Conservation (phyloP, 805 yeast genomes). For the Saccharomycopsis fodiens region DNA sequence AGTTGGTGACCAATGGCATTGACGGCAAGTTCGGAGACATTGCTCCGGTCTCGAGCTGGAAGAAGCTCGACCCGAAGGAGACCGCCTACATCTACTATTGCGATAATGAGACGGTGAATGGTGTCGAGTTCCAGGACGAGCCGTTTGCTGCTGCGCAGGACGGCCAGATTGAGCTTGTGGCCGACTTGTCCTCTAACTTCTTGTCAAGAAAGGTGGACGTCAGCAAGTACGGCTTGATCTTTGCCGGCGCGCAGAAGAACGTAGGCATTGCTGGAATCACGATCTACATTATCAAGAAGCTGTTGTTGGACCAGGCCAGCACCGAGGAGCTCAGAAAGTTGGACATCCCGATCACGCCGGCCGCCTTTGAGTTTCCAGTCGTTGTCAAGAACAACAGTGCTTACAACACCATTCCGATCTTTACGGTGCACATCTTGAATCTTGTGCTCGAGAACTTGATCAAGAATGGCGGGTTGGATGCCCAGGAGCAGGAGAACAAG, state of each 20-base stretch:
- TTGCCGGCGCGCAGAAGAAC: constrained; percentile 98
- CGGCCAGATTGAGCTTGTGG: constrained; percentile 72
- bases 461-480: constrained; percentile 62
- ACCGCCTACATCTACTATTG: constrained; percentile 85
- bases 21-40: constrained; percentile 53
- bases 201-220: constrained; percentile 77
- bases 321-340: constrained; percentile 52
- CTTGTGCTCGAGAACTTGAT: constrained; percentile 63
- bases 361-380: constrained; percentile 80
- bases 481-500: constrained; percentile 49
- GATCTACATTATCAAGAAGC: constrained; percentile 80
- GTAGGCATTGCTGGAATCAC: constrained; percentile 96
- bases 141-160: constrained; percentile 48
- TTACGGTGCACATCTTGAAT: constrained; percentile 80
- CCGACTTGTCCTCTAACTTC: constrained; percentile 93
- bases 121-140: constrained; percentile 62
- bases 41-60: constrained; percentile 63
- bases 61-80: constrained; percentile 43
- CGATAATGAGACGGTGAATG: constrained; percentile 96
- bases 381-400: constrained; percentile 86
- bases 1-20: constrained; percentile 61
- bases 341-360: constrained; percentile 76
- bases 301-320: constrained; percentile 58
- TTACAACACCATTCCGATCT: constrained; percentile 92
- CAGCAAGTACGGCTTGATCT: constrained; percentile 74